These are phyloP conservation scores for Botrytis fragariae DNA, from an alignment of 2,329 filamentous ascomycete genomes.

Conservation along the genomic window DNA sequence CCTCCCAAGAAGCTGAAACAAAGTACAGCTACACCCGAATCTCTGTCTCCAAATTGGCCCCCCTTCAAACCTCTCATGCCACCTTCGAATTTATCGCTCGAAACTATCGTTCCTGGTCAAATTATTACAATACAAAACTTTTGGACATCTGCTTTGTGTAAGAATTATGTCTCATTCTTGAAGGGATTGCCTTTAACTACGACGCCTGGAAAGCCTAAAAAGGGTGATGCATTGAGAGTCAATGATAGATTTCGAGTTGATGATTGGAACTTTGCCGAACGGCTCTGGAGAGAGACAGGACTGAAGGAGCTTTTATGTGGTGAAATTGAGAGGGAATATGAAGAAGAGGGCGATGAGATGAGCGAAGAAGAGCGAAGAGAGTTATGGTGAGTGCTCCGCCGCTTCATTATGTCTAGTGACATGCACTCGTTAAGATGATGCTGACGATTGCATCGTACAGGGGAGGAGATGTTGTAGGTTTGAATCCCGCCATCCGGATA, in stretches of 20 bases:
- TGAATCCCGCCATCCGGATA: slow-evolving; percentile 85
- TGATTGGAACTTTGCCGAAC: slow-evolving; percentile 69
- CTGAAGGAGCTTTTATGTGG: slow-evolving; percentile 53
- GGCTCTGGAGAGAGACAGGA: slow-evolving; percentile 75
- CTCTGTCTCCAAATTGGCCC: slow-evolving; percentile 56
- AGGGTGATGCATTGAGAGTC: slow-evolving; percentile 68
- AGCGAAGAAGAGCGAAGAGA: slow-evolving; percentile 31
- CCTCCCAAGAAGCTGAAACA: slow-evolving; percentile 28
- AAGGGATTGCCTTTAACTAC: slow-evolving; percentile 57
- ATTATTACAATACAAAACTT: slow-evolving; percentile 63
- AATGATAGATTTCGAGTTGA: slow-evolving; percentile 87
- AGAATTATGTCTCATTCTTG: slow-evolving; percentile 62
- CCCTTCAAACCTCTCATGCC: slow-evolving; percentile 56
- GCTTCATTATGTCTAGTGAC: neutral
- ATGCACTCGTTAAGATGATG: neutral
- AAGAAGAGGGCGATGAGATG: slow-evolving; percentile 33
- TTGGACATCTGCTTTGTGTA: slow-evolving; percentile 61
- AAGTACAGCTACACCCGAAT: slow-evolving; percentile 18
- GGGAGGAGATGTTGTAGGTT: slow-evolving; percentile 78
- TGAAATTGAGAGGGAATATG: slow-evolving; percentile 22
- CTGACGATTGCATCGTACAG: slow-evolving; percentile 46
- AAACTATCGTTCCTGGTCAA: slow-evolving; percentile 51
- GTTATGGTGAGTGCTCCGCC: slow-evolving; percentile 32
- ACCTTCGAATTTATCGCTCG: slow-evolving; percentile 54
- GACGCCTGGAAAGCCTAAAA: slow-evolving; percentile 64